phyloP scores from a whole-genome alignment of 331 rosid genomes.

The Quercus phellos region DNA sequence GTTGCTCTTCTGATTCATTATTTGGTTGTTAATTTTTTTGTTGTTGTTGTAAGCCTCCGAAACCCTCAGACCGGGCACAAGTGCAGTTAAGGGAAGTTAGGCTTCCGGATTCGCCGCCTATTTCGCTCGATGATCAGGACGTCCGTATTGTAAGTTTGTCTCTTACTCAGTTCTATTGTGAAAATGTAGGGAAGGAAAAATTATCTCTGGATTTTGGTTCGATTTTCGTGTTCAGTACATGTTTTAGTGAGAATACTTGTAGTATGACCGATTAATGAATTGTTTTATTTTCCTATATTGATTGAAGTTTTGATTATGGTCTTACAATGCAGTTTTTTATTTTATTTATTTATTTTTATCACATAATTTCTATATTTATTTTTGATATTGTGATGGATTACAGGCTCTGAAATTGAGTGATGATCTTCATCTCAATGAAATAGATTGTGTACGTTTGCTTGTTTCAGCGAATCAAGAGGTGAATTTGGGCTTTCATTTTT shows the following conservation, averaged over 20 bases:
- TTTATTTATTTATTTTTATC: background rate
- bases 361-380: background rate
- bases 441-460: conserved; percentile 77
- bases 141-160: conserved; percentile 66
- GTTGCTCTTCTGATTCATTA: background rate
- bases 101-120: conserved; percentile 66
- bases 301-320: background rate
- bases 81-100: conserved; percentile 73
- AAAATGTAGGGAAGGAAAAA: background rate
- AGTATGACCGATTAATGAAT: background rate
- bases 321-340: background rate
- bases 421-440: conserved; percentile 87
- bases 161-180: background rate
- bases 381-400: conserved; percentile 23
- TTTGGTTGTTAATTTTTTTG: background rate
- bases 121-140: conserved; percentile 84
- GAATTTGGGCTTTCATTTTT: conserved; percentile 14
- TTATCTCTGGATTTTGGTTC: background rate
- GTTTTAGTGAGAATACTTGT: background rate
- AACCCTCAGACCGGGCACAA: conserved; percentile 75
- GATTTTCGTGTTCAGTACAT: background rate
- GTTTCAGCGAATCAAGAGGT: conserved; percentile 90
- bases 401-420: conserved; percentile 91
- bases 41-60: conserved; percentile 56
- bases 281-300: background rate